A percentile compares a stretch with the other conserved stretches of the same genome.
Evolutionary conservation across 306 rosid species (phyloP).

Genomic region (Vicia sativa): DNA sequence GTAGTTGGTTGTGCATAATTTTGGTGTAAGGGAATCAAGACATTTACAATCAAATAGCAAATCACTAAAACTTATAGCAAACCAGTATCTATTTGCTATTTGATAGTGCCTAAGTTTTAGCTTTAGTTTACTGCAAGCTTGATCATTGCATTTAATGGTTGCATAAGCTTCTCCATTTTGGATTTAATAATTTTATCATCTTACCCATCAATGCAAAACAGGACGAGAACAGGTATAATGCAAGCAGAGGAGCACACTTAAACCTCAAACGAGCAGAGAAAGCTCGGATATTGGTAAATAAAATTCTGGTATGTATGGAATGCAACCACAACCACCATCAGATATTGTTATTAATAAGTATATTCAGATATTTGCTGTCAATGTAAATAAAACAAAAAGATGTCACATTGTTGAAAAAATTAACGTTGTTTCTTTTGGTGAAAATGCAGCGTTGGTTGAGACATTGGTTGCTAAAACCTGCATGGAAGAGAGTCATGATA

Average conservation of each 20-base stretch:
- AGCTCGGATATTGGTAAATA: slow-evolving; percentile 93
- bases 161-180: slow-evolving; percentile 7
- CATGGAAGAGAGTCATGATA: slow-evolving; percentile 89
- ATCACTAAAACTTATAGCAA: no score
- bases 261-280: slow-evolving; percentile 99
- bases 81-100: background rate
- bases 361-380: background rate
- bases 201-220: slow-evolving; percentile 50
- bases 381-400: slow-evolving; percentile 7
- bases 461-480: slow-evolving; percentile 89
- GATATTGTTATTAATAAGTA: slow-evolving; percentile 20
- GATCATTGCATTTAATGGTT: slow-evolving; percentile 23
- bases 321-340: slow-evolving; percentile 16
- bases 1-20: slow-evolving; percentile 22
- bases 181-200: slow-evolving; percentile 21
- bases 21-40: slow-evolving; percentile 5
- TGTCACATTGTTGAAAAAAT: background rate
- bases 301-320: slow-evolving; percentile 70
- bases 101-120: slow-evolving; percentile 16
- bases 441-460: slow-evolving; percentile 83
- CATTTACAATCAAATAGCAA: slow-evolving; percentile 9
- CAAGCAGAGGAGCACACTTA: slow-evolving; percentile 99
- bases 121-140: slow-evolving; percentile 29
- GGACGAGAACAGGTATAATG: slow-evolving; percentile 99
- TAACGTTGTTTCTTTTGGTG: slow-evolving; percentile 38